Evolutionary conservation across 192 early-diverging fungal species (phyloP).

Genomic region (Backusella mclennaniae): DNA sequence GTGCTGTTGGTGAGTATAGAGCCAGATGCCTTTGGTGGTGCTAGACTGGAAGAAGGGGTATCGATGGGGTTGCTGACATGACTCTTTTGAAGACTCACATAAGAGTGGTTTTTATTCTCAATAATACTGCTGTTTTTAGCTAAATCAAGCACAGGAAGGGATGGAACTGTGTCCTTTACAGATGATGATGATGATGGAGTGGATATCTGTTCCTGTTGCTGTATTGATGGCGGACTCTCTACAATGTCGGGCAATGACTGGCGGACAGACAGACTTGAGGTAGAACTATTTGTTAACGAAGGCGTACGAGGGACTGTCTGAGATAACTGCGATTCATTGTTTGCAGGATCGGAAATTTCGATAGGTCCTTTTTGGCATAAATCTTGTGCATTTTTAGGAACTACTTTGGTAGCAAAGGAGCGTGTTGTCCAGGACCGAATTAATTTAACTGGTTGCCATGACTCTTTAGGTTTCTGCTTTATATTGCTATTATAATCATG

Average conservation of each 20-base stretch:
- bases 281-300: background rate
- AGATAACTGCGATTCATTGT: background rate
- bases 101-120: background rate
- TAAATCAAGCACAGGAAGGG: background rate
- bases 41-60: background rate
- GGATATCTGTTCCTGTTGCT: background rate
- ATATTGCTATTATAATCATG: background rate
- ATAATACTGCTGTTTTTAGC: background rate
- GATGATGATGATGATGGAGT: background rate
- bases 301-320: background rate
- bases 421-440: background rate
- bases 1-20: background rate
- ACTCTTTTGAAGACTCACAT: background rate
- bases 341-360: background rate
- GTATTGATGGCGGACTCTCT: background rate
- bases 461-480: background rate
- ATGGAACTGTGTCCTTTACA: background rate
- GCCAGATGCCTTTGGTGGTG: background rate
- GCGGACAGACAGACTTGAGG: background rate
- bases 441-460: conserved; percentile 2
- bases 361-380: background rate
- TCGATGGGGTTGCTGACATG: background rate
- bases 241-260: background rate
- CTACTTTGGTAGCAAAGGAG: background rate
- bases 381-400: background rate